Evolutionary conservation across 257 asterid genomes (phyloP).

Genomic region (Jacaranda mimosifolia): DNA sequence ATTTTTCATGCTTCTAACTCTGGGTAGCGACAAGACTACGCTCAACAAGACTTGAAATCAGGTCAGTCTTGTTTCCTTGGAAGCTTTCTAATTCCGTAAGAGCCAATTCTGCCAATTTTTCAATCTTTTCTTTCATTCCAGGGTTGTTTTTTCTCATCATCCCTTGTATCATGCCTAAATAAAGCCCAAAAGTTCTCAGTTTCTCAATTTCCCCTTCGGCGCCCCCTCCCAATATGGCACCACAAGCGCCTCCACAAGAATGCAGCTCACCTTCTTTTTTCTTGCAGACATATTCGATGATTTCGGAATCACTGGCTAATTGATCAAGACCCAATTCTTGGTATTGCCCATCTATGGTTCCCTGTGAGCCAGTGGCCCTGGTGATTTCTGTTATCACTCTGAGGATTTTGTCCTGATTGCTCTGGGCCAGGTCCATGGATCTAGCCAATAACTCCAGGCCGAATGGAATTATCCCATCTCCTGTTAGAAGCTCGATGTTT

Average conservation of each 20-base stretch:
- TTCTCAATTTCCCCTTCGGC: conserved; percentile 58
- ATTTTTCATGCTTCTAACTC: neutral
- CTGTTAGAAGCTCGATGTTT: conserved; percentile 69
- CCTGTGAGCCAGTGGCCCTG: conserved; percentile 61
- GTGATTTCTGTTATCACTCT: conserved; percentile 63
- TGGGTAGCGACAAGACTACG: conserved; percentile 11
- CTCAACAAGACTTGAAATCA: conserved; percentile 45
- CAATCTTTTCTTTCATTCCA: conserved; percentile 41
- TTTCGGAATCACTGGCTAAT: neutral
- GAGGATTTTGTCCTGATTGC: conserved; percentile 45
- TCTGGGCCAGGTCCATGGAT: conserved; percentile 41
- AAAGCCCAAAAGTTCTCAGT: conserved; percentile 63
- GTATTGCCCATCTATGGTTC: conserved; percentile 58
- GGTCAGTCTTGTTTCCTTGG: conserved; percentile 34
- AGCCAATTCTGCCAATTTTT: conserved; percentile 53
- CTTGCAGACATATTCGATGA: conserved; percentile 47
- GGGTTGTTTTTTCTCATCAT: conserved; percentile 36
- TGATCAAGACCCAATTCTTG: conserved; percentile 27
- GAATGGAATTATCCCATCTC: conserved; percentile 64
- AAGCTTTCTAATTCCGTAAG: conserved; percentile 56
- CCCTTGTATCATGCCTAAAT: conserved; percentile 61
- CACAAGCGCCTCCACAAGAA: conserved; percentile 82
- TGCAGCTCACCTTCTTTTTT: conserved; percentile 67
- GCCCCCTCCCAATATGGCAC: conserved; percentile 83
- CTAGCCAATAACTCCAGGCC: conserved; percentile 66